A percentile compares a stretch with the other conserved stretches of the same genome.
These are phyloP conservation scores for Pseudognaphalium luteoalbum DNA, from an alignment of 129 eudicot genomes.

Conservation along the genomic window DNA sequence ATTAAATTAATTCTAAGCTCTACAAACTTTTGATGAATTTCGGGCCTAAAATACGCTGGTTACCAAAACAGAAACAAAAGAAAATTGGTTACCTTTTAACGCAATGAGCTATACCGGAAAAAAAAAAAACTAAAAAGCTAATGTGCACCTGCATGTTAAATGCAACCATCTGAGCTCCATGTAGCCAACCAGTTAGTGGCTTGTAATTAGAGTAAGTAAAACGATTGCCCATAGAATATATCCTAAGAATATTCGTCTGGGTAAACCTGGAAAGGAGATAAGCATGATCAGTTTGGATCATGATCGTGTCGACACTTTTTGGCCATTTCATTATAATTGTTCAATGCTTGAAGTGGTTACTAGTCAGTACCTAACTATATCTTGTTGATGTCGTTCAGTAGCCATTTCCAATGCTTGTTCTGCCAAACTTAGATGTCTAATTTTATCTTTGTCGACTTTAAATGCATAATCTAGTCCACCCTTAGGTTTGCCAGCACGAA, in stretches of 20 bases:
- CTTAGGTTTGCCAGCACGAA: conserved; percentile 78
- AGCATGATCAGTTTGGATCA: no score
- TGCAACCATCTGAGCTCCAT: conserved; percentile 99
- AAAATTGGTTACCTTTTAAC: no score
- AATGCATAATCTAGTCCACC: conserved; percentile 66
- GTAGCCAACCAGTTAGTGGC: conserved; percentile 83
- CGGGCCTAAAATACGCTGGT: no score
- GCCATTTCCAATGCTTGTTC: conserved; percentile 85
- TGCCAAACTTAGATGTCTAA: conserved; percentile 69
- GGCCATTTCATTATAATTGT: no score
- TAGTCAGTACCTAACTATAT: conserved; percentile 58
- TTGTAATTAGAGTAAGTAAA: conserved; percentile 83
- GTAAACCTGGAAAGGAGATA: conserved; percentile 52
- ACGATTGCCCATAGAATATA: conserved; percentile 79
- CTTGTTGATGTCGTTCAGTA: conserved; percentile 55
- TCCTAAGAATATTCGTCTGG: conserved; percentile 69
- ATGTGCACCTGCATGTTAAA: conserved; percentile 91
- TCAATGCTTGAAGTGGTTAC: not conserved
- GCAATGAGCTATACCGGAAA: not conserved
- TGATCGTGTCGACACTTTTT: no score
- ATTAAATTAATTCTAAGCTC: not conserved
- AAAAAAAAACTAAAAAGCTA: not conserved
- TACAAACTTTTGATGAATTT: not conserved
- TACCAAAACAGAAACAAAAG: no score
- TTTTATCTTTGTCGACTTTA: conserved; percentile 57